Conservation (phyloP, 306 rosid genomes). For the Quillaja saponaria region DNA sequence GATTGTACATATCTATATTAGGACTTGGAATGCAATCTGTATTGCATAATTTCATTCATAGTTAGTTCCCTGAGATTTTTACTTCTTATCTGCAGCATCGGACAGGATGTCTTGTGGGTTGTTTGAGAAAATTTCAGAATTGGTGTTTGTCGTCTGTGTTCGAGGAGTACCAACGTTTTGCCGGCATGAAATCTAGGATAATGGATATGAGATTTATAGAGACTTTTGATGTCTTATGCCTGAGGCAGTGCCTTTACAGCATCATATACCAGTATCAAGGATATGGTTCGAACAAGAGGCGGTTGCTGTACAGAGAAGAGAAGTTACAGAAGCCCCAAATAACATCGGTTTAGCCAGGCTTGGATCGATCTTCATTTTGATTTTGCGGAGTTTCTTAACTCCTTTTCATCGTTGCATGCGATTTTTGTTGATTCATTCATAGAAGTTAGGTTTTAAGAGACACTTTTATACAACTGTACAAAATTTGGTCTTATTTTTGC, state of each 20-base stretch:
- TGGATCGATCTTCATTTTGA: conserved; percentile 12
- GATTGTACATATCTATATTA: no score
- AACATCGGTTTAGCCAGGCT: conserved; percentile 43
- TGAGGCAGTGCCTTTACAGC: conserved; percentile 93
- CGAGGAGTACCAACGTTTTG: conserved; percentile 81
- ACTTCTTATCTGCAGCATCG: conserved; percentile 69
- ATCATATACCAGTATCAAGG: conserved; percentile 91
- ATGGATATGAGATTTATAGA: conserved; percentile 73
- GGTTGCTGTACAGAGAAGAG: conserved; percentile 71
- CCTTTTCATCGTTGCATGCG: neutral
- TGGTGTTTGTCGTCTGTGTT: conserved; percentile 85
- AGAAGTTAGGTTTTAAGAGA: conserved; percentile 16
- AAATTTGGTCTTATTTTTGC: neutral
- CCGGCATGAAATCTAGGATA: conserved; percentile 70
- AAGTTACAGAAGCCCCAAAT: conserved; percentile 67
- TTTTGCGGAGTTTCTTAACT: conserved; percentile 10
- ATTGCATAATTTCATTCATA: neutral
- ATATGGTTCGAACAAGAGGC: conserved; percentile 71
- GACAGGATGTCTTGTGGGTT: conserved; percentile 87
- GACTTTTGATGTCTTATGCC: conserved; percentile 48
- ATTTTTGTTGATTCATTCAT: neutral
- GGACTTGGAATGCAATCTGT: no score
- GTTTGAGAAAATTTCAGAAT: conserved; percentile 88
- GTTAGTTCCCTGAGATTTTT: neutral
- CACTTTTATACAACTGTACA: conserved; percentile 12